Base-by-base conservation (phyloP, 805 yeast genomes). In the Sugiyamaella chiloensis region DNA sequence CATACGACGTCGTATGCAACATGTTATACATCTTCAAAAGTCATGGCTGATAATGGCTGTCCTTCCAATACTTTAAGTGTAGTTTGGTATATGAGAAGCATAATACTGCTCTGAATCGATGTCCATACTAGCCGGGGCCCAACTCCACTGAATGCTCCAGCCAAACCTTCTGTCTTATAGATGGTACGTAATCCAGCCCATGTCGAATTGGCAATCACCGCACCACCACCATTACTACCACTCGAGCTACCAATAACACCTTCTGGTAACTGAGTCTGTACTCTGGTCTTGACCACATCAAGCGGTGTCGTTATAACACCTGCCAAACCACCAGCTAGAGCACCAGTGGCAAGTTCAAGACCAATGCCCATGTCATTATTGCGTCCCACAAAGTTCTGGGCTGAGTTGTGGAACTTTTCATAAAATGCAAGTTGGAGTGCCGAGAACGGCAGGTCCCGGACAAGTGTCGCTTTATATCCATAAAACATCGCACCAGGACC, bases 121-220 rank as follows among this genome's bases (percentile, higher is more conserved):
- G 98, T 91, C 99, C 99, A 93, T 3, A 93, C 84, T 55, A 89
- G 82, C 53, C 99, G 75, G 0, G 99, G 99, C 0, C 96, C 97
- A 4, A 93, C 96, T 0, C 99, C 99, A 26, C 90, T 79, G 66
- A 93, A 91, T 32, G 88, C 71, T 0, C 96, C 96, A 1, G 75
- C 50, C 0, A 83, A 44, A 0, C 99, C 98, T 64, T 93, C 96
- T 21, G 75, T 69, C 46, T 66, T 74, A 61, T 83, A 85, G 3
- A 93, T 79, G 5, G 73, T 69, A 24, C 59, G 55, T 34, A 86
- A 61, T 16, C 85, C 83, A 42, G 69, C 68, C 27, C 71, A 44
- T 1, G 83, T 76, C 2, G 85, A 77, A 24, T 65, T 65, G 26
- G 78, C 69, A 21, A 54, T 44, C 5, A 51, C 44, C 30, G 11